Conservation (phyloP, 495 filamentous ascomycete genomes). For the Aspergillus homomorphus region DNA sequence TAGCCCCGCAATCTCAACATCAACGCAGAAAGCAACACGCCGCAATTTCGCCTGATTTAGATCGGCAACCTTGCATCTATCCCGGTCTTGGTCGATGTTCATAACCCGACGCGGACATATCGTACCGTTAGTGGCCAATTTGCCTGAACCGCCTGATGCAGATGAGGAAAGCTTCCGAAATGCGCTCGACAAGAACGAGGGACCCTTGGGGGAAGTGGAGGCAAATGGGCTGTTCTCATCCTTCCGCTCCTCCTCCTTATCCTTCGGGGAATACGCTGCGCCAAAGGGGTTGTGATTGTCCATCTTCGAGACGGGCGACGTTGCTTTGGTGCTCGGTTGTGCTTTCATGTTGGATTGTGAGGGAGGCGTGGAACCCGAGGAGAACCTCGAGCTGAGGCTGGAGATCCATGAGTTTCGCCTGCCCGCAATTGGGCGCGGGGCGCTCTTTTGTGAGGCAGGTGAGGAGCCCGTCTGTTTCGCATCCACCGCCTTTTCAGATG, state of each 20-base stretch:
- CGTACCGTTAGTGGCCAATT: constrained; percentile 49
- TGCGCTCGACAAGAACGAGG: constrained; percentile 77
- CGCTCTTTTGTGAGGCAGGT: constrained; percentile 28
- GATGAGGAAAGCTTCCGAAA: constrained; percentile 78
- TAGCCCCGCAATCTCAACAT: constrained; percentile 89
- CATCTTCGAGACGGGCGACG: constrained; percentile 34
- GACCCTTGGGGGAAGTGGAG: constrained; percentile 64
- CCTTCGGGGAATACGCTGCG: constrained; percentile 54
- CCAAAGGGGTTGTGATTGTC: constrained; percentile 48
- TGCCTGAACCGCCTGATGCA: constrained; percentile 47
- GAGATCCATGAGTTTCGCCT: constrained; percentile 86
- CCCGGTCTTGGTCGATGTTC: constrained; percentile 78
- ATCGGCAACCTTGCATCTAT: constrained; percentile 75
- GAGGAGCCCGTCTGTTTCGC: constrained; percentile 24
- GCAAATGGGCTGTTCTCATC: constrained; percentile 58
- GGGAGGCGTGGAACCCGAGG: constrained; percentile 56
- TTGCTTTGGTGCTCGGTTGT: constrained; percentile 44
- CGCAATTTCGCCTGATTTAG: constrained; percentile 77
- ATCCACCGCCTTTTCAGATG: constrained; percentile 22
- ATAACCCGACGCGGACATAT: constrained; percentile 73
- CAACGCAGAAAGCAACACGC: constrained; percentile 90
- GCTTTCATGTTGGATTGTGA: constrained; percentile 43
- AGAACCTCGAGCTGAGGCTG: constrained; percentile 89
- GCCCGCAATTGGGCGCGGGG: constrained; percentile 41
- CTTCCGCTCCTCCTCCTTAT: constrained; percentile 52